phyloP scores from a whole-genome alignment of 148 eudicot genomes.

The Bassia scoparia region DNA sequence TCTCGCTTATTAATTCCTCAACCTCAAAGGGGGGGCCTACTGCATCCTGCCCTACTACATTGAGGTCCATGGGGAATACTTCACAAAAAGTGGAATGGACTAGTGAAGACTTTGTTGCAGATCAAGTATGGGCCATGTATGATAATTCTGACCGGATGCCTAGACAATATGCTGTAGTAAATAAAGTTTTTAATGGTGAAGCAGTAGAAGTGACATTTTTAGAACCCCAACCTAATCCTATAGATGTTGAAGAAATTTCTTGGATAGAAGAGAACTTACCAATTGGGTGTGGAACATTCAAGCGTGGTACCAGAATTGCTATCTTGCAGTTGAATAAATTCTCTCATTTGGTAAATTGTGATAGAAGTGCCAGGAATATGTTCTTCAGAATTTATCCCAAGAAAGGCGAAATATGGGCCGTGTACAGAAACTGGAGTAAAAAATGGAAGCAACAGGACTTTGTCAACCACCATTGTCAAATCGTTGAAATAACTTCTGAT shows the following conservation, averaged over 20 bases:
- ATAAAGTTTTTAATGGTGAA: conserved; percentile 15
- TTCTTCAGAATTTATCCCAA: conserved; percentile 47
- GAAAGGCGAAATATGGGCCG: conserved; percentile 64
- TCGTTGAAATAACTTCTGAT: conserved; percentile 34
- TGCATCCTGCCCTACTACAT: conserved; percentile 1
- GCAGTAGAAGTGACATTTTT: conserved; percentile 25
- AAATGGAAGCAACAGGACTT: conserved; percentile 28
- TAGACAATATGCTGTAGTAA: conserved; percentile 26
- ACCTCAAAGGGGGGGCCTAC: neutral
- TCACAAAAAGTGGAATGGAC: conserved; percentile 29
- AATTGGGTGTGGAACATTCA: conserved; percentile 32
- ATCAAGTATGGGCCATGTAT: conserved; percentile 35
- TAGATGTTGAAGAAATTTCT: conserved; percentile 24
- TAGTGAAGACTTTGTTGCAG: conserved; percentile 20
- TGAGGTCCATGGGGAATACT: neutral
- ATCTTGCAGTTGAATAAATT: conserved; percentile 30
- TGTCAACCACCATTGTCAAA: conserved; percentile 13
- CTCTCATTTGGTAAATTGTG: conserved; percentile 48
- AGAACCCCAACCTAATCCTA: conserved; percentile 29
- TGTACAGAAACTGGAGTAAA: conserved; percentile 46
- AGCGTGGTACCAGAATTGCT: conserved; percentile 27
- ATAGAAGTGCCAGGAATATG: conserved; percentile 24
- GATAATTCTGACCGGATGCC: conserved; percentile 30
- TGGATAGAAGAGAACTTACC: conserved; percentile 33
- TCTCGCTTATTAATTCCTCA: conserved; percentile 22